A percentile compares a stretch with the other conserved stretches of the same genome.
phyloP scores from a whole-genome alignment of 2,329 filamentous ascomycete genomes.

The Talaromyces sp. region DNA sequence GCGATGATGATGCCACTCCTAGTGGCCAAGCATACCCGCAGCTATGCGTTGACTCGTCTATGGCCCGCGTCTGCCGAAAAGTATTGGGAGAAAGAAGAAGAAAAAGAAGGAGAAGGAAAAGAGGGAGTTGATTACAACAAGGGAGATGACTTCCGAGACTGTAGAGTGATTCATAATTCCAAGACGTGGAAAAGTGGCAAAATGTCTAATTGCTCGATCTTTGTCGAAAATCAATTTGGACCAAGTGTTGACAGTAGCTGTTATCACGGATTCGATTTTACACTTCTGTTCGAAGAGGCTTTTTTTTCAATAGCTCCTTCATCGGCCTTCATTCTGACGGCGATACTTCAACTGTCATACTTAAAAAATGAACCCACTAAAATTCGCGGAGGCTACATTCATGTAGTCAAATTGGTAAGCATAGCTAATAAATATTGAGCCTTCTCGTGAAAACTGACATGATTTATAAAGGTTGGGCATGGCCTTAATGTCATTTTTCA shows the following conservation, averaged over 20 bases:
- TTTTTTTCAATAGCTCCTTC: not conserved
- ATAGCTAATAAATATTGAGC: not conserved
- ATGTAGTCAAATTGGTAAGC: not conserved
- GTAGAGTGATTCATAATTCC: not conserved
- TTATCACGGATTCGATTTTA: conserved; percentile 38
- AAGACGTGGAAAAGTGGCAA: not conserved
- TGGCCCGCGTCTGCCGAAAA: too few relatives aligned
- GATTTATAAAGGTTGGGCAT: not conserved
- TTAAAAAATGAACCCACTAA: not conserved
- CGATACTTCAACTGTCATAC: not conserved
- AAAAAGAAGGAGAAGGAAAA: not conserved
- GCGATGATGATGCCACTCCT: too few relatives aligned
- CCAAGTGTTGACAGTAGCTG: conserved; percentile 14
- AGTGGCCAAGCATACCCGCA: too few relatives aligned
- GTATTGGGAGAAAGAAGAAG: not conserved
- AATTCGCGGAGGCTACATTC: not conserved
- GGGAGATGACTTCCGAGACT: not conserved
- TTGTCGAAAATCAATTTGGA: not conserved
- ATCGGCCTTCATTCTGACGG: not conserved
- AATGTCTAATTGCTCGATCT: not conserved
- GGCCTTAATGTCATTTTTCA: not conserved
- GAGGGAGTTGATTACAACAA: not conserved
- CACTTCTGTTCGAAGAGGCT: conserved; percentile 30
- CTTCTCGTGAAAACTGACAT: not conserved
- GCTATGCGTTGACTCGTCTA: too few relatives aligned